A percentile compares a stretch with the other conserved stretches of the same genome.
Conservation (phyloP, 805 yeast genomes). For the Myxozyma sirexii region DNA sequence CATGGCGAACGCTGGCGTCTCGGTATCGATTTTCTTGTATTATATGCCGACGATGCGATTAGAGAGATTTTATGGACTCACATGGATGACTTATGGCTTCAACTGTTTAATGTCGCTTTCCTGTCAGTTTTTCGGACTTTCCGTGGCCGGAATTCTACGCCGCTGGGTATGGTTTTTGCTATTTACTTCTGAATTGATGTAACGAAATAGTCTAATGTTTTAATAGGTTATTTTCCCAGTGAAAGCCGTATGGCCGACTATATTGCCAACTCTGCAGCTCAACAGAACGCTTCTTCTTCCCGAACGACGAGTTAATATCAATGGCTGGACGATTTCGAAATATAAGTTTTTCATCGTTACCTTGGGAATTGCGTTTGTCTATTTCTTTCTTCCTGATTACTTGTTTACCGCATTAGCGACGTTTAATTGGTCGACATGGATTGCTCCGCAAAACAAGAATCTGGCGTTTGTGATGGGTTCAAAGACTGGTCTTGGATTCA, state of each 20-base stretch:
- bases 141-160: constrained; percentile 66
- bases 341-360: constrained; percentile 52
- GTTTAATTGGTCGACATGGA: constrained; percentile 58
- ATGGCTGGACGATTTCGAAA: constrained; percentile 64
- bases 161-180: constrained; percentile 45
- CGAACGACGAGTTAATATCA: constrained; percentile 42
- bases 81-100: constrained; percentile 51
- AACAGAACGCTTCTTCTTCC: constrained; percentile 49
- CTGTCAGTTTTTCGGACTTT: constrained; percentile 54
- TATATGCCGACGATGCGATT: constrained; percentile 8
- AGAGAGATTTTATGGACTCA: constrained; percentile 41
- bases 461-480: constrained; percentile 62
- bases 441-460: constrained; percentile 46
- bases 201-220: too few relatives aligned
- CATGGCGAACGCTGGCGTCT: constrained; percentile 35
- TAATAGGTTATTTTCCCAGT: constrained; percentile 56
- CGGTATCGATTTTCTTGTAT: constrained; percentile 11
- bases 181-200: not conserved
- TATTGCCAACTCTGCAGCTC: constrained; percentile 59
- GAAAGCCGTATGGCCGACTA: constrained; percentile 39
- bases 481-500: constrained; percentile 53
- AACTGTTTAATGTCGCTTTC: constrained; percentile 56
- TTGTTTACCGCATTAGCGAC: constrained; percentile 61
- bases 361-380: constrained; percentile 50
- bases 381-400: constrained; percentile 52